These are phyloP conservation scores for Lasiosphaeris hirsuta DNA, from an alignment of 495 filamentous ascomycete genomes.

Conservation along the genomic window DNA sequence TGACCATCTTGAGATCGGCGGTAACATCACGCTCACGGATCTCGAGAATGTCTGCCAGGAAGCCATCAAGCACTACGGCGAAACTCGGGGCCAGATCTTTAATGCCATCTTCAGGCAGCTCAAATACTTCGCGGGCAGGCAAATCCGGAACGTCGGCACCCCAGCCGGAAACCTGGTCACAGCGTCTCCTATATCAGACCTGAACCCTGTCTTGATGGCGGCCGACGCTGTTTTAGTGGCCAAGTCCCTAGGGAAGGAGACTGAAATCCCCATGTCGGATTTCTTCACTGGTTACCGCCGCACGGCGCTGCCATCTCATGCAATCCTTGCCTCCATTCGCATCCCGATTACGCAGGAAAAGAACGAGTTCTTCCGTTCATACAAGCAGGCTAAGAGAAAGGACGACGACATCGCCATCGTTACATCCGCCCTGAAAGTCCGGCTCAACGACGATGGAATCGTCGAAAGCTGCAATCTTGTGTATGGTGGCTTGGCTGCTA, in stretches of 20 bases:
- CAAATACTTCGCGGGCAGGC: slow-evolving; percentile 89
- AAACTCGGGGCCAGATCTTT: slow-evolving; percentile 66
- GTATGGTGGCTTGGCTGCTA: slow-evolving; percentile 88
- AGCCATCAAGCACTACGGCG: slow-evolving; percentile 78
- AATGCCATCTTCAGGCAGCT: slow-evolving; percentile 73
- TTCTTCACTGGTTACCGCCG: slow-evolving; percentile 92
- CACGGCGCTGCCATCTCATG: slow-evolving; percentile 77
- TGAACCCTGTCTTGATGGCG: slow-evolving; percentile 93
- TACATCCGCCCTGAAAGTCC: slow-evolving; percentile 73
- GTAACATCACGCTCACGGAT: slow-evolving; percentile 87
- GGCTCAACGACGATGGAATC: slow-evolving; percentile 58
- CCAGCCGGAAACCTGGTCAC: slow-evolving; percentile 94
- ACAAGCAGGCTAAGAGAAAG: slow-evolving; percentile 94
- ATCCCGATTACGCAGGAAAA: slow-evolving; percentile 70
- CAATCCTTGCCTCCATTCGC: slow-evolving; percentile 80
- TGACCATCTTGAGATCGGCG: slow-evolving; percentile 81
- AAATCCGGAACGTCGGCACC: slow-evolving; percentile 95
- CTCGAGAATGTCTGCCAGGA: slow-evolving; percentile 69
- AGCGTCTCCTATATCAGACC: slow-evolving; percentile 91
- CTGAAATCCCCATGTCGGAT: slow-evolving; percentile 80
- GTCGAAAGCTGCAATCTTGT: slow-evolving; percentile 73
- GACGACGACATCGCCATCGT: slow-evolving; percentile 98
- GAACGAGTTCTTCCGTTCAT: slow-evolving; percentile 70
- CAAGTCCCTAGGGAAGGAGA: slow-evolving; percentile 65
- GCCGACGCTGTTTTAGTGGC: slow-evolving; percentile 77